A percentile compares a stretch with the other conserved stretches of the same genome.
Evolutionary conservation across 192 early-diverging fungal genomes (phyloP).

Genomic region (Radiomyces spectabilis): DNA sequence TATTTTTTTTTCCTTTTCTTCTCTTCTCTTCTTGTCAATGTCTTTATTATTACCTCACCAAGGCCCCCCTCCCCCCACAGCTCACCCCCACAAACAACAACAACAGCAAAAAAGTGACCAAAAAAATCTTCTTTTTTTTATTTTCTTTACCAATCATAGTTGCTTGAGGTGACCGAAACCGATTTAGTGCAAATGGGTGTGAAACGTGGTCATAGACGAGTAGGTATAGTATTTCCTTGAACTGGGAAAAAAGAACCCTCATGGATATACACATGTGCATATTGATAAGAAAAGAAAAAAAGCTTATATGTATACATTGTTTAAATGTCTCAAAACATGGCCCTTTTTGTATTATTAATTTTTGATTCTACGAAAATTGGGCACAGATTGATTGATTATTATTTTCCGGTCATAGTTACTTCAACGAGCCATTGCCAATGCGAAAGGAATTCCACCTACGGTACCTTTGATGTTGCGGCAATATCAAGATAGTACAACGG

Average conservation of each 20-base stretch:
- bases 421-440: slow-evolving; percentile 27
- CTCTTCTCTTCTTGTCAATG: neutral
- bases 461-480: slow-evolving; percentile 15
- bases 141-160: too few species aligned
- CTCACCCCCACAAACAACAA: too few species aligned
- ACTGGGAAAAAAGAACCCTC: too few species aligned
- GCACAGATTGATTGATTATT: too few species aligned
- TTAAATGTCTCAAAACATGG: too few species aligned
- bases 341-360: neutral
- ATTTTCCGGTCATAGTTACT: too few species aligned
- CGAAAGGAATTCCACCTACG: slow-evolving; percentile 20
- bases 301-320: neutral
- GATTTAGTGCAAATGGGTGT: slow-evolving; percentile 29
- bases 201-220: slow-evolving; percentile 36
- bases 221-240: slow-evolving; percentile 16
- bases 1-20: too few species aligned
- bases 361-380: too few species aligned
- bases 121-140: neutral
- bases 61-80: neutral
- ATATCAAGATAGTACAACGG: too few species aligned
- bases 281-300: neutral
- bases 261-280: neutral
- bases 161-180: slow-evolving; percentile 29
- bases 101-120: neutral
- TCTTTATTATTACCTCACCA: neutral